Base-by-base conservation (phyloP, 768 basidiomycete species). In the Rhizopogon vesiculosus region DNA sequence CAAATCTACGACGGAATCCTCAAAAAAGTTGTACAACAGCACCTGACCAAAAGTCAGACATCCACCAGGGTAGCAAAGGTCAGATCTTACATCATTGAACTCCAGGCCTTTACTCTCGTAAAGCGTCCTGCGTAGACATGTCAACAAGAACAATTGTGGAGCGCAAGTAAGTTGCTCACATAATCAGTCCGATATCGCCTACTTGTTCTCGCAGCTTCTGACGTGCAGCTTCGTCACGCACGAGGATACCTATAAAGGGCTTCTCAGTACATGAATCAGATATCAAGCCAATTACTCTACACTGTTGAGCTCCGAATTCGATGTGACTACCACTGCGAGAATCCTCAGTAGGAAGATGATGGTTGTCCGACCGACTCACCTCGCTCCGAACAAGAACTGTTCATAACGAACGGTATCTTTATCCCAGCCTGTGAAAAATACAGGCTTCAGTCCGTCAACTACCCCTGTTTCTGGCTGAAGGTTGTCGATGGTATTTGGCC, bases 11-110 rank as follows among this genome's bases (percentile, higher is more conserved):
- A 63, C 60, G 0, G 89, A 90, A 59, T 87, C 85, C 25, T 81
- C 76, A 60, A 91, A 91, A 67, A 89, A 89, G 58, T 91, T 83
- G 61, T 84, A 89, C 10, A 91, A 62, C 3, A 91, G 72, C 4
- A 91, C 87, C 87, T 89, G 54, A 19, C 9, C 25, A 18, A 28
- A 2, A 8, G 35, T 59, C 18, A 60, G 49, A 55, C 56, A 0
- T 33, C 25, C 25, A 5, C 2, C 25, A 31, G 2, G n/a, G 7
- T 5, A 4, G 13, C 6, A 7, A 8, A 4, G 7, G 19, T 8
- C 4, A 38, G 29, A 5, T 31, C 62, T 56, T 48, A 60, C 62
- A 10, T 66, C 63, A 38, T 63, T 56, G 41, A 62, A 64, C 57
- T 65, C 61, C 1, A 71, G 59, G 15, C 69, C 68, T 25, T 71